phyloP scores from a whole-genome alignment of 1,284 basidiomycete species.

The Butyriboletus appendiculatus region DNA sequence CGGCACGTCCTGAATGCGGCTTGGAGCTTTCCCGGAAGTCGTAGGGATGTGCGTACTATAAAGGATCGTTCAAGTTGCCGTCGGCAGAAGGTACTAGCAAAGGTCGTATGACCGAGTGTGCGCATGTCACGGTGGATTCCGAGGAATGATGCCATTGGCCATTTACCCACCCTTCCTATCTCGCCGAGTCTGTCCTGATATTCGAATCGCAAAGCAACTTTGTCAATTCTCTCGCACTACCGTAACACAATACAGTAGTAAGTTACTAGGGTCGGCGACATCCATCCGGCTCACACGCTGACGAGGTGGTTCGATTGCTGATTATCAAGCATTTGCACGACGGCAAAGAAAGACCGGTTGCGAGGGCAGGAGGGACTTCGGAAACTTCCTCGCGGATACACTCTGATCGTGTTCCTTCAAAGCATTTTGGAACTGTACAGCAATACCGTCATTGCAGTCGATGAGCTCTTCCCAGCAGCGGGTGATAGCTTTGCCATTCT shows the following conservation, averaged over 20 bases:
- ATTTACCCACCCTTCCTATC: neutral
- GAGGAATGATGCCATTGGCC: constrained; percentile 16
- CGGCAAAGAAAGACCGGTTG: constrained; percentile 18
- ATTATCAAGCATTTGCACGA: constrained; percentile 6
- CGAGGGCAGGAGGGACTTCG: constrained; percentile 34
- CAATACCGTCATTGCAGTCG: constrained; percentile 33
- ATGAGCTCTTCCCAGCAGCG: constrained; percentile 38
- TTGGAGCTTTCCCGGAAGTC: neutral
- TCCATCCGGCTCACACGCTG: neutral
- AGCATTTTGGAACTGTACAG: constrained; percentile 28
- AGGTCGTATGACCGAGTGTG: constrained; percentile 1
- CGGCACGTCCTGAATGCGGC: constrained; percentile 7
- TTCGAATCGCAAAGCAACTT: neutral
- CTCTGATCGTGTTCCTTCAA: constrained; percentile 41
- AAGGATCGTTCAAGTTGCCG: neutral
- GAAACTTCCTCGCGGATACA: constrained; percentile 38
- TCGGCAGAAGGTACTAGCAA: neutral
- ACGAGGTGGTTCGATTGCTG: neutral
- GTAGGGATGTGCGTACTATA: constrained; percentile 1
- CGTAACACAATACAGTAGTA: neutral
- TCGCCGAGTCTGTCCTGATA: neutral
- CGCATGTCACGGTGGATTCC: constrained; percentile 4
- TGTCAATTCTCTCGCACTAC: constrained; percentile 1
- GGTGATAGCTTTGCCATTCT: constrained; percentile 33
- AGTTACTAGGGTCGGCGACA: neutral